phyloP scores from a whole-genome alignment of 192 early-diverging fungal genomes.

The Coemansia sp. region DNA sequence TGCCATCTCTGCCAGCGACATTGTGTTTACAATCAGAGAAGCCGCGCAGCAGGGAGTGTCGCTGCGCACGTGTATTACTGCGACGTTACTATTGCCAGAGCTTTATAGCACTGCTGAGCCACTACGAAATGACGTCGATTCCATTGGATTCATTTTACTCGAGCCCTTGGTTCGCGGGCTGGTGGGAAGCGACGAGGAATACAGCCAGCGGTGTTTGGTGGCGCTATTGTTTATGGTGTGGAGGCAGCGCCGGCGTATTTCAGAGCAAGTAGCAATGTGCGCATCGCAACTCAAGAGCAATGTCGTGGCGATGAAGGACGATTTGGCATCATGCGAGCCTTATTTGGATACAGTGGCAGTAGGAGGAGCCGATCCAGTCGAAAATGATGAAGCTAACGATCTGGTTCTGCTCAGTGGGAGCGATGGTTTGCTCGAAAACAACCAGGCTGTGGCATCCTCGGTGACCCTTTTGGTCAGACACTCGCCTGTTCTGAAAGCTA shows the following conservation, averaged over 20 bases:
- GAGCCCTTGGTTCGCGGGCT: conserved; percentile 3
- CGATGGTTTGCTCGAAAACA: not conserved
- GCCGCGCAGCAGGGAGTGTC: not conserved
- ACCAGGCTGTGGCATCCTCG: conserved; percentile 15
- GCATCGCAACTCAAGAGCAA: conserved; percentile 10
- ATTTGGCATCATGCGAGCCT: not conserved
- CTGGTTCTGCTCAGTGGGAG: conserved; percentile 14
- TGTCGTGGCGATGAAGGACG: conserved; percentile 4
- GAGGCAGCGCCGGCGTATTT: conserved; percentile 20
- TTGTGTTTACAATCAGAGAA: conserved; percentile 12
- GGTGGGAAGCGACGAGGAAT: not conserved
- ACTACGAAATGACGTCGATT: not conserved
- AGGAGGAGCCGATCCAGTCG: not conserved
- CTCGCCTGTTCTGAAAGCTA: conserved; percentile 36
- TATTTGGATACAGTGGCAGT: not conserved
- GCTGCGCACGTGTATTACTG: conserved; percentile 19
- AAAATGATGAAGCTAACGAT: not conserved
- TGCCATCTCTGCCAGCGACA: conserved; percentile 10
- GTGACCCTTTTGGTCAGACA: conserved; percentile 16
- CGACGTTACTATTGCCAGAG: conserved; percentile 28
- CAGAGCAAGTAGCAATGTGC: not conserved
- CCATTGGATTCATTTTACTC: conserved; percentile 1
- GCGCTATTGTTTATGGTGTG: conserved; percentile 36
- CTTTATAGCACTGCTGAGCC: not conserved
- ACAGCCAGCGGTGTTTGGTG: not conserved